Conservation (phyloP, 208 protist species). For the Crithidia thermophila region DNA sequence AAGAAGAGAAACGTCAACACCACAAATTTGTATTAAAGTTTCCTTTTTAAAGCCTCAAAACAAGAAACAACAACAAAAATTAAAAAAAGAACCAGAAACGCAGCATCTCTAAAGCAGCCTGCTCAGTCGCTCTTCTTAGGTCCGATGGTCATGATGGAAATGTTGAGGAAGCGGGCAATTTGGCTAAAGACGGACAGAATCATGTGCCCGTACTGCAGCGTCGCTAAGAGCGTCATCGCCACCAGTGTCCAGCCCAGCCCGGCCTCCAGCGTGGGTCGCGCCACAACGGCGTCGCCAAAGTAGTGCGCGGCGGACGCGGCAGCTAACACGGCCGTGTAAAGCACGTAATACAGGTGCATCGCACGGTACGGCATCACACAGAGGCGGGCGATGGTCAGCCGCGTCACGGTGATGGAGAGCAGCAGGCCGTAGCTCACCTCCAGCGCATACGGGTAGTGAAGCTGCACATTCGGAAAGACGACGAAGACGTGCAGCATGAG, state of each 20-base stretch:
- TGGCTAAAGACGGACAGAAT: conserved; percentile 67
- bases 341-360: conserved; percentile 44
- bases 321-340: conserved; percentile 34
- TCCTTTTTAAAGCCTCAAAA: too few relatives aligned
- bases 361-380: conserved; percentile 70
- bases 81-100: too few relatives aligned
- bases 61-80: conserved; percentile 8
- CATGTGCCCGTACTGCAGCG: conserved; percentile 73
- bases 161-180: conserved; percentile 50
- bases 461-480: conserved; percentile 47
- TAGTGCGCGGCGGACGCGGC: conserved; percentile 37
- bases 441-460: conserved; percentile 61
- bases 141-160: conserved; percentile 66
- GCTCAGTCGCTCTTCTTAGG: conserved; percentile 42
- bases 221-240: conserved; percentile 43
- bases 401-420: conserved; percentile 71
- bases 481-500: conserved; percentile 58
- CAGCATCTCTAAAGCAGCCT: too few relatives aligned
- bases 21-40: too few relatives aligned
- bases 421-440: conserved; percentile 83
- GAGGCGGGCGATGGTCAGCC: conserved; percentile 79
- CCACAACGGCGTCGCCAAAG: conserved; percentile 3
- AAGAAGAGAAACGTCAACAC: too few relatives aligned
- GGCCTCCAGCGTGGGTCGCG: conserved; percentile 25
- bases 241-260: conserved; percentile 46